Percentiles rank a stretch among this genome's conserved stretches.
phyloP scores from a whole-genome alignment of 73 alveolate genomes.

The Stentor roeselii region DNA sequence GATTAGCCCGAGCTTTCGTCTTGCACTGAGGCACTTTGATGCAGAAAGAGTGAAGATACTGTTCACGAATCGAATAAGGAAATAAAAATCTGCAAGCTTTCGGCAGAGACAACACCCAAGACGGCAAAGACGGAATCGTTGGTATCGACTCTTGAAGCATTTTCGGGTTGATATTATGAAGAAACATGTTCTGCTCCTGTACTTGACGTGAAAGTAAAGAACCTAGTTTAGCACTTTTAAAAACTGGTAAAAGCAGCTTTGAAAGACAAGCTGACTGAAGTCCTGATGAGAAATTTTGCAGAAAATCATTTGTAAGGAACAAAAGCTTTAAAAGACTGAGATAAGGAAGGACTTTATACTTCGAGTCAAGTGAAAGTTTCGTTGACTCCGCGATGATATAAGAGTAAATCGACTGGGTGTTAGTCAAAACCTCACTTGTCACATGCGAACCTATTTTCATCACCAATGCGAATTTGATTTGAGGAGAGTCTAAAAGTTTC shows the following conservation, averaged over 20 bases:
- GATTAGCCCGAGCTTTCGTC: not conserved
- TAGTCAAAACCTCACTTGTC: not conserved
- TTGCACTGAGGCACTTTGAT: not conserved
- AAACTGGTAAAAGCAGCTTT: not conserved
- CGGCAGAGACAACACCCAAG: not conserved
- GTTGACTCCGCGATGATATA: not conserved
- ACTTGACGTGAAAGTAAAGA: not conserved
- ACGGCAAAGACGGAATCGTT: not conserved
- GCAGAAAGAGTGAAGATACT: not conserved
- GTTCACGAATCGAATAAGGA: not conserved
- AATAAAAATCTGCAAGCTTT: constrained; percentile 3
- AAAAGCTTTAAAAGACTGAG: not conserved
- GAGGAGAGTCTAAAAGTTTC: not conserved
- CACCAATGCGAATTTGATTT: not conserved
- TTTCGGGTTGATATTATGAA: not conserved
- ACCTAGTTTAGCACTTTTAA: not conserved
- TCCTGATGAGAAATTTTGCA: not conserved
- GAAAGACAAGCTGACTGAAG: not conserved
- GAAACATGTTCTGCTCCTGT: constrained; percentile 7
- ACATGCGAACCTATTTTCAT: no score
- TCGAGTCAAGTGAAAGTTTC: not conserved
- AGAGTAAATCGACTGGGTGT: not conserved
- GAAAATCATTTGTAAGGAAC: not conserved
- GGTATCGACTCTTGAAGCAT: not conserved
- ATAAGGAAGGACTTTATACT: not conserved